These are phyloP conservation scores for Cryptococcus neoformans DNA, from an alignment of 1,284 basidiomycete genomes.

Conservation along the genomic window DNA sequence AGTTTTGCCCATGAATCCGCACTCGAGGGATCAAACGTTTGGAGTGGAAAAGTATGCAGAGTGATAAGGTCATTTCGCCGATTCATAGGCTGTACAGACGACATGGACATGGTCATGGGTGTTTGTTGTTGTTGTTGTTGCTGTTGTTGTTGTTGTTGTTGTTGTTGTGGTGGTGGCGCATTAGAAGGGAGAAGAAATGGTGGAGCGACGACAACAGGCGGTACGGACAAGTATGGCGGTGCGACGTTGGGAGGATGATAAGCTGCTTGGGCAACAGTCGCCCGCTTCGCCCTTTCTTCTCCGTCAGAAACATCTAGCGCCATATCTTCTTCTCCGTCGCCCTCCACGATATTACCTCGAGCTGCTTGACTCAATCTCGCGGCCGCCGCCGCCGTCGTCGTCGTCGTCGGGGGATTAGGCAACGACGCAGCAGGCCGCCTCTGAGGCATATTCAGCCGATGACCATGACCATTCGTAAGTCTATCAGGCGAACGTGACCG, in stretches of 20 bases:
- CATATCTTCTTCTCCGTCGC: constrained; percentile 27
- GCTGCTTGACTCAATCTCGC: background rate
- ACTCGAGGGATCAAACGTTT: constrained; percentile 32
- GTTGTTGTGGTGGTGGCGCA: background rate
- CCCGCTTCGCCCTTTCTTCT: background rate
- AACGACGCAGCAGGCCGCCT: too few relatives aligned
- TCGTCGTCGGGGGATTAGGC: too few relatives aligned
- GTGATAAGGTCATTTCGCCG: background rate
- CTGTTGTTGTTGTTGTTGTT: background rate
- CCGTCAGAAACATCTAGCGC: constrained; percentile 21
- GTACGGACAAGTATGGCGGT: background rate
- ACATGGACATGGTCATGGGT: background rate
- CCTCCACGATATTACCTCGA: constrained; percentile 1
- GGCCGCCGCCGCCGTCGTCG: too few relatives aligned
- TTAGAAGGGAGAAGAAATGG: background rate
- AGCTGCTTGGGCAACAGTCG: background rate
- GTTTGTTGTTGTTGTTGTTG: background rate
- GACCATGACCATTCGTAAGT: too few relatives aligned
- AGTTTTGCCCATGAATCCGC: constrained; percentile 33
- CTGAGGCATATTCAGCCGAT: too few relatives aligned
- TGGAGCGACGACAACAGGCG: background rate
- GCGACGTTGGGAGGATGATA: background rate
- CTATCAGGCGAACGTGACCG: too few relatives aligned
- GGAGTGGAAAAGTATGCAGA: constrained; percentile 31
- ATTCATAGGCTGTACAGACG: background rate